These are phyloP conservation scores for Phialocephala subalpina DNA, from an alignment of 2,329 filamentous ascomycete genomes.

Conservation along the genomic window DNA sequence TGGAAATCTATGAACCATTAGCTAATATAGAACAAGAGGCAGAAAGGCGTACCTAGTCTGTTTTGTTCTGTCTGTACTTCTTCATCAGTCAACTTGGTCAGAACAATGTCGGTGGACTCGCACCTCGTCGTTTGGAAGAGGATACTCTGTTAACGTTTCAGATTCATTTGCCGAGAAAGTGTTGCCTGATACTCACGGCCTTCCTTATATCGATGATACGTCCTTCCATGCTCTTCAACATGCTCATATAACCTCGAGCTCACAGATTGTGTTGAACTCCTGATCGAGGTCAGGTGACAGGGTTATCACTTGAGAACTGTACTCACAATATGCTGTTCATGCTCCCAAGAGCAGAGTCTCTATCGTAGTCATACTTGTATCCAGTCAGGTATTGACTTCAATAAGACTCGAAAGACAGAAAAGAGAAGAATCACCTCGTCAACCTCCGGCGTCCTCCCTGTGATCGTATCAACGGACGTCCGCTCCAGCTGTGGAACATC, in stretches of 20 bases:
- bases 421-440: not conserved
- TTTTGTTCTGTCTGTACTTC: conserved; percentile 19
- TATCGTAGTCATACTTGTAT: conserved; percentile 6
- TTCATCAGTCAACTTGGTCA: not conserved
- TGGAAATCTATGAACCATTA: conserved; percentile 24
- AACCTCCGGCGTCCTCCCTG: not conserved
- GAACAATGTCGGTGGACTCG: no score
- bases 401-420: not conserved
- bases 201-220: conserved; percentile 32
- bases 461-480: not conserved
- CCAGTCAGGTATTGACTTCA: not conserved
- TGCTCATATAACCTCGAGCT: conserved; percentile 47
- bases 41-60: conserved; percentile 13
- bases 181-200: conserved; percentile 20
- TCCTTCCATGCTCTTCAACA: conserved; percentile 43
- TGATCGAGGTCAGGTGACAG: not conserved
- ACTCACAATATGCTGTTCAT: not conserved
- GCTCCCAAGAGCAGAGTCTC: conserved; percentile 6
- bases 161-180: not conserved
- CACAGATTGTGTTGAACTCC: conserved; percentile 21
- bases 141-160: conserved; percentile 23
- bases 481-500: not conserved
- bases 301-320: not conserved
- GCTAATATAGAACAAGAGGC: not conserved
- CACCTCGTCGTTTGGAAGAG: conserved; percentile 28